Evolutionary conservation across 768 basidiomycete genomes (phyloP), one percentile per base, ranked within the genome.

Genomic region (Lanmaoa pseudosensibilis): DNA sequence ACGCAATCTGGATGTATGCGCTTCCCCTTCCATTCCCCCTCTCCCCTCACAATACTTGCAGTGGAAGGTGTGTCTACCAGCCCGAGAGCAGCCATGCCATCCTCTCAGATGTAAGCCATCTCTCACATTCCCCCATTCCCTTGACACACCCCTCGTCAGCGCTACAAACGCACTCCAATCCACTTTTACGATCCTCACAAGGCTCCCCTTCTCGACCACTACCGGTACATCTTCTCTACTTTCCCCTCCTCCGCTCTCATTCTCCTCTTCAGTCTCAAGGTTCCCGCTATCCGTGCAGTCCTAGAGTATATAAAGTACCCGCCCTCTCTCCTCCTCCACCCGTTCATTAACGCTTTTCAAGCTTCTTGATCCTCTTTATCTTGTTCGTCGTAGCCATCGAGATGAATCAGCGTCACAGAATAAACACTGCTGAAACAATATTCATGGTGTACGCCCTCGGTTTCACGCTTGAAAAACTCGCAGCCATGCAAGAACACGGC

Each of bases 401-500:
- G 73, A 80, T 83, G 58, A 85, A 83, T 59, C 78, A 86, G 49
- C 71, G 77, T 21, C 75, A 87, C 44, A 71, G 56, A 32, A 71
- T 98, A 60, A 94, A 93, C 67, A 54, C 64, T 1, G 69, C 83
- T 4, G 95, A 98, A 68, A 63, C 79, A 1, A 46, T 81, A 1
- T 98, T 98, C 70, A 93, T 97, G 84, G 61, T 83, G 4, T 90
- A 87, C 66, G 79, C 83, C 2, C 73, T 86, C 62, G 94, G 94
- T 0, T 98, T 97, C 70, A 83, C 91, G 1, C 78, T 98, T 19
- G 95, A 98, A 69, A 96, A 94, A 69, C 75, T 95, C 10, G 95
- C 95, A 21, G 88, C 93, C 4, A 93, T 96, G 87, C 92, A 97
- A 69, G 94, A 98, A 69, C 94, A 94, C 67, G 95, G 94, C 5